Conservation (phyloP, 2,329 filamentous ascomycete genomes). For the Helotiales sp. region DNA sequence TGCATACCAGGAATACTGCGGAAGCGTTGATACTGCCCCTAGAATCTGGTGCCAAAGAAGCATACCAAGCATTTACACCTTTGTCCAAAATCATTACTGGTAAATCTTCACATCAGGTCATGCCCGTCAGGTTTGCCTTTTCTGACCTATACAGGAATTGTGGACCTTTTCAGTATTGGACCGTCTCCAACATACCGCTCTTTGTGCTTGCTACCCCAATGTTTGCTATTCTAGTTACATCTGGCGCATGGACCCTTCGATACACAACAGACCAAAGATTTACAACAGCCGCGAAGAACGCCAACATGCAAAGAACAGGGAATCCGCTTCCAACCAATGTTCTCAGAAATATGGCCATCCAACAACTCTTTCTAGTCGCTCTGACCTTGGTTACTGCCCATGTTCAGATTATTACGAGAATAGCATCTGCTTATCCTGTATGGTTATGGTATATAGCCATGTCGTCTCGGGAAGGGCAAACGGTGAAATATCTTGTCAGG, state of each 20-base stretch:
- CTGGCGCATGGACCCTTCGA: constrained; percentile 49
- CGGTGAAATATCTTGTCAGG: constrained; percentile 19
- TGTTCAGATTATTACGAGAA: constrained; percentile 87
- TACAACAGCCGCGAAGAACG: not conserved
- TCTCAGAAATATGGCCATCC: constrained; percentile 57
- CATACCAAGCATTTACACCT: constrained; percentile 88
- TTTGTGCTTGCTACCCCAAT: constrained; percentile 83
- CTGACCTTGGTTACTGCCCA: constrained; percentile 81
- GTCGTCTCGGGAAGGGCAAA: constrained; percentile 11
- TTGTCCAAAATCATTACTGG: constrained; percentile 91
- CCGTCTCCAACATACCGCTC: constrained; percentile 76
- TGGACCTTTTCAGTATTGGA: constrained; percentile 92
- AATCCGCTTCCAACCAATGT: constrained; percentile 8
- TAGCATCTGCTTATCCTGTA: constrained; percentile 83
- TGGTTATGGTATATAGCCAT: constrained; percentile 85
- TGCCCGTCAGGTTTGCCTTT: not conserved
- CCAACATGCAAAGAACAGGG: not conserved
- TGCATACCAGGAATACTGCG: constrained; percentile 74
- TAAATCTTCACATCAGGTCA: constrained; percentile 44
- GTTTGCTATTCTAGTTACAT: constrained; percentile 65
- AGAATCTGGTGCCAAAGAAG: constrained; percentile 73
- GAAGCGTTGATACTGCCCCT: constrained; percentile 29
- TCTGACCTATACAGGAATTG: constrained; percentile 63
- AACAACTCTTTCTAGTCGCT: constrained; percentile 70
- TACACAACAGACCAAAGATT: constrained; percentile 15